Base-by-base conservation (phyloP, 768 basidiomycete genomes). In the Rhodotorula babjevae region DNA sequence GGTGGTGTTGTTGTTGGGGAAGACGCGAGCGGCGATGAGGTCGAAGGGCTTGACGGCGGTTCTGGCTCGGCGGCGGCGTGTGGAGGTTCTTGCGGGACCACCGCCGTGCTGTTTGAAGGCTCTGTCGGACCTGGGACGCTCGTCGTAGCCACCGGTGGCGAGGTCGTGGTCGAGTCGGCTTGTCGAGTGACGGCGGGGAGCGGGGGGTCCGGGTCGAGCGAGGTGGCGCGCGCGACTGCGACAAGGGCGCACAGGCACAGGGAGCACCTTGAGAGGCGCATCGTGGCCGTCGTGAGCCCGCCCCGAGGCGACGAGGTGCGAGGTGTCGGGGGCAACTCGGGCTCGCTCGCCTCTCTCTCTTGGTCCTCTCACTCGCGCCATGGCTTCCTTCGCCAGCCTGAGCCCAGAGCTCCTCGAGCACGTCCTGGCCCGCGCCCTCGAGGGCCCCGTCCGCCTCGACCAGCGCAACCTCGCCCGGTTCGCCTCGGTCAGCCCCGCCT, bases 341-440 rank as follows among this genome's bases (percentile, higher is more conserved):
- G 4, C 47, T 50, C 49, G 47, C 21, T 23, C 11, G 25, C 33
- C 6, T 16, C 33, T 15, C 47, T 47, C 44, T 12, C 61, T 50
- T 14, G 10, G 7, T 5, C 33, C 12, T 29, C 14, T n/a, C 16
- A 15, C 56, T 5, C 14, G 14, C 1, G 11, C 14, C 27, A 62
- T 62, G 61, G 49, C 42, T 2, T 1, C 18, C 2, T 52, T 61
- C 50, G 18, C 10, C 19, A 18, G 6, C 3, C 50, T 68, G 36
- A 27, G 59, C 33, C 59, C 59, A 33, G 67, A 68, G 42, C 59
- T 68, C 10, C 15, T 68, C 60, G 50, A 61, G 10, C 2, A 16
- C 16, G 27, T 68, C 49, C 27, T 68, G 52, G 14, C 10, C 1
- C 0, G 2, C 36, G 31, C 60, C n/a, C 67, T 53, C 49, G 67